Evolutionary conservation across 257 asterid species (phyloP).

Genomic region (Linaria vulgaris): DNA sequence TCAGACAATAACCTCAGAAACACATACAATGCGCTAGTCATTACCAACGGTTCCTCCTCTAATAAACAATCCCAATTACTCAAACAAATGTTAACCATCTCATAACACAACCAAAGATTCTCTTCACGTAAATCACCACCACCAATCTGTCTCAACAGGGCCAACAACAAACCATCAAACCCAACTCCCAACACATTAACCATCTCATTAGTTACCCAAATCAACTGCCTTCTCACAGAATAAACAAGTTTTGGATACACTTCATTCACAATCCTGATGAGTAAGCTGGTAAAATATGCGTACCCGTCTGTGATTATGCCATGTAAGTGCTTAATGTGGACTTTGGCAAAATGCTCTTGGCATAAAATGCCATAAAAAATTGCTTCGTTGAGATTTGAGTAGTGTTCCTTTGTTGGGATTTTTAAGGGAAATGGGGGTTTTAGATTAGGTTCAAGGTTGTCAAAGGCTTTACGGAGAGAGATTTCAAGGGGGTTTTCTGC

Average conservation of each 20-base stretch:
- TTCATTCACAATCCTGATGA: conserved; percentile 54
- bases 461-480: conserved; percentile 56
- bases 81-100: conserved; percentile 52
- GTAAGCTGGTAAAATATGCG: conserved; percentile 50
- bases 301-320: conserved; percentile 65
- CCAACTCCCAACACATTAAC: conserved; percentile 58
- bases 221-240: conserved; percentile 52
- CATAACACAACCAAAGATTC: conserved; percentile 69
- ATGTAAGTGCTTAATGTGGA: conserved; percentile 74
- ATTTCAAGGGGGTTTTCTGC: conserved; percentile 60
- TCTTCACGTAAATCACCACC: conserved; percentile 72
- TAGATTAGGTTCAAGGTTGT: conserved; percentile 46
- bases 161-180: conserved; percentile 58
- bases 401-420: conserved; percentile 55
- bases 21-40: conserved; percentile 62
- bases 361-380: conserved; percentile 59
- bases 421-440: conserved; percentile 70
- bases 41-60: conserved; percentile 57
- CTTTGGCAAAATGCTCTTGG: conserved; percentile 48
- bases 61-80: conserved; percentile 56
- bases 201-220: conserved; percentile 62
- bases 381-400: conserved; percentile 59
- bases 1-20: conserved; percentile 72
- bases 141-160: conserved; percentile 67
- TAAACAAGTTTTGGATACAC: conserved; percentile 47